Percentiles rank a stretch among this genome's conserved stretches.
Evolutionary conservation across 2,329 filamentous ascomycete genomes (phyloP).

Genomic region (Xylariales sp.): DNA sequence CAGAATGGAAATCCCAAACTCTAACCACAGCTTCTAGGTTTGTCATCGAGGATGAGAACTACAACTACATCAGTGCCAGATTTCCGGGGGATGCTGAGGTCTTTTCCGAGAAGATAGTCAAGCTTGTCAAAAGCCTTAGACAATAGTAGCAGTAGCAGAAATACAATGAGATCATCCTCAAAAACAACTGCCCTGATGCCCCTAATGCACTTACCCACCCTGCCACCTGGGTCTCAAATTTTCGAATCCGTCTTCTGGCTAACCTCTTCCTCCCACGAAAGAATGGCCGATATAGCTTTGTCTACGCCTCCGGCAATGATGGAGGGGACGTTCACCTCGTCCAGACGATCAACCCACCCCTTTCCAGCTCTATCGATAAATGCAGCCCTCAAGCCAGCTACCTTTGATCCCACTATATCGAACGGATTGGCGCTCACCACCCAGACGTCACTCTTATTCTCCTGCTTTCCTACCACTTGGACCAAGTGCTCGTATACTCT

Average conservation of each 20-base stretch:
- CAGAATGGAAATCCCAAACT: too few relatives aligned
- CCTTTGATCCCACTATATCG: constrained; percentile 62
- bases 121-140: constrained; percentile 30
- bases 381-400: constrained; percentile 56
- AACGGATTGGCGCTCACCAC: constrained; percentile 71
- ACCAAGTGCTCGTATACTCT: constrained; percentile 59
- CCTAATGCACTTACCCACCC: too few relatives aligned
- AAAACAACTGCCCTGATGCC: too few relatives aligned
- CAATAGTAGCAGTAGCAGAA: neutral
- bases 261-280: constrained; percentile 6
- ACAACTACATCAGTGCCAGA: constrained; percentile 44
- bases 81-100: constrained; percentile 39
- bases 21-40: too few relatives aligned
- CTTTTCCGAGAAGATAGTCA: constrained; percentile 36
- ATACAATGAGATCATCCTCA: too few relatives aligned
- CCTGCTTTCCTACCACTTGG: constrained; percentile 40
- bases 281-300: constrained; percentile 44
- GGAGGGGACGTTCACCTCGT: constrained; percentile 45
- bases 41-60: constrained; percentile 41
- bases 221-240: too few relatives aligned
- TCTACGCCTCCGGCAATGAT: constrained; percentile 51
- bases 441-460: constrained; percentile 52
- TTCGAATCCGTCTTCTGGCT: constrained; percentile 8
- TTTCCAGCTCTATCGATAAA: constrained; percentile 62
- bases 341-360: constrained; percentile 63